phyloP scores from a whole-genome alignment of 148 eudicot genomes.

The Chenopodium berlandieri region DNA sequence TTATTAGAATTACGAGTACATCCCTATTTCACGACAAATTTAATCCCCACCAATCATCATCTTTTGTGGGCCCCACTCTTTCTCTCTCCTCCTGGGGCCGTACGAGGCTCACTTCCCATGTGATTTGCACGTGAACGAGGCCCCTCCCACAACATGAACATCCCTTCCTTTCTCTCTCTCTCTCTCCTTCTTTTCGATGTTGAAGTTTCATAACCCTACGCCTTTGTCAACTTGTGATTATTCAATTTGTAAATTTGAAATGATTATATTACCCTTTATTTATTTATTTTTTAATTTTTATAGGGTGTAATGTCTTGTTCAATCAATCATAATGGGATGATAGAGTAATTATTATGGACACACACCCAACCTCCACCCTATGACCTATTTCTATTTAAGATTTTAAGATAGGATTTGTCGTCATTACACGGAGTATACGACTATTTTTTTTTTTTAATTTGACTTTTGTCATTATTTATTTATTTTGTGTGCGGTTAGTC shows the following conservation, averaged over 20 bases:
- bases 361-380: constrained; percentile 3
- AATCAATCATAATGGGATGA: constrained; percentile 32
- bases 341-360: constrained; percentile 23
- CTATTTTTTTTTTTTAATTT: too few relatives aligned
- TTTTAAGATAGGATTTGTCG: constrained; percentile 2
- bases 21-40: constrained; percentile 7
- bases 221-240: constrained; percentile 5
- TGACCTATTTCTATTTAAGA: not conserved
- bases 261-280: not conserved
- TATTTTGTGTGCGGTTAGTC: not conserved
- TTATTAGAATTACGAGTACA: not conserved
- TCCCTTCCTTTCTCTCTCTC: not conserved
- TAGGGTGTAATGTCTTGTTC: constrained; percentile 11
- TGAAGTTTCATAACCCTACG: constrained; percentile 5
- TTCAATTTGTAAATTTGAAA: not conserved
- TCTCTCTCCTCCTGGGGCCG: constrained; percentile 25
- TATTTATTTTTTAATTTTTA: too few relatives aligned
- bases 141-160: too few relatives aligned
- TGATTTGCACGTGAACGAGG: too few relatives aligned
- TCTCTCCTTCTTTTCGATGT: constrained; percentile 1
- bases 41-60: constrained; percentile 23
- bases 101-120: constrained; percentile 14
- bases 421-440: not conserved
- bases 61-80: constrained; percentile 2
- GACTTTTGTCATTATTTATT: not conserved